These are phyloP conservation scores for Candida fluviatilis DNA, from an alignment of 805 yeast species.

Conservation along the genomic window DNA sequence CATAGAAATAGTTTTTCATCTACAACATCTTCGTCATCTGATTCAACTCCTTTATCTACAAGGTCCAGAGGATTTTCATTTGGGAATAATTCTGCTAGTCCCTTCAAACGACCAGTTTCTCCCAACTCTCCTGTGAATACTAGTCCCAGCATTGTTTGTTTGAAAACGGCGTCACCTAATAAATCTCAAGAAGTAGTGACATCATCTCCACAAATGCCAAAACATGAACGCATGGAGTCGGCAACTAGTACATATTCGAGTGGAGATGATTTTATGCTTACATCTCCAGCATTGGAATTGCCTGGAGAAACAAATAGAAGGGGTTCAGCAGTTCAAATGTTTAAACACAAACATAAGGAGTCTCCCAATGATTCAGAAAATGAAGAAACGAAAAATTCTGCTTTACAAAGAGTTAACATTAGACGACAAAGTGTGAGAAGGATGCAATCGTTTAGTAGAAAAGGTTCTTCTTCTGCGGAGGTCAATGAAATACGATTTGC, in stretches of 20 bases:
- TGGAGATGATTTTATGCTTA: conserved; percentile 24
- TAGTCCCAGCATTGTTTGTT: conserved; percentile 1
- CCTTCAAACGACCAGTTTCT: conserved; percentile 45
- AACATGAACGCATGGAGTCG: conserved; percentile 30
- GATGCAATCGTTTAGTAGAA: conserved; percentile 2
- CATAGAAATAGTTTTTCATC: conserved; percentile 48
- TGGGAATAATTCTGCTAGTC: conserved; percentile 19
- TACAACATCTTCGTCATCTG: conserved; percentile 37
- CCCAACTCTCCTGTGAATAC: conserved; percentile 19
- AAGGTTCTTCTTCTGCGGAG: conserved; percentile 6
- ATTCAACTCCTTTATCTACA: conserved; percentile 28
- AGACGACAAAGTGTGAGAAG: conserved; percentile 51
- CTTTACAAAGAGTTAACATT: conserved; percentile 48
- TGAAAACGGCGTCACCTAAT: conserved; percentile 25
- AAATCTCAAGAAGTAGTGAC: conserved; percentile 11
- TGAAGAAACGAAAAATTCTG: conserved; percentile 52
- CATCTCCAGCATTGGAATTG: conserved; percentile 1
- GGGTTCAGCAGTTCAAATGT: not conserved
- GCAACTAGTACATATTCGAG: conserved; percentile 27
- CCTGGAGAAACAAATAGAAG: conserved; percentile 10
- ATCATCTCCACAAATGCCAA: conserved; percentile 12
- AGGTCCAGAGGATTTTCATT: conserved; percentile 36
- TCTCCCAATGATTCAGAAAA: conserved; percentile 64
- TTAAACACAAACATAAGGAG: not conserved
- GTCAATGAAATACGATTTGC: conserved; percentile 11